Evolutionary conservation across 352 stramenopile species (phyloP), one percentile per base, ranked within the genome.

Genomic region (Detonula confervacea): DNA sequence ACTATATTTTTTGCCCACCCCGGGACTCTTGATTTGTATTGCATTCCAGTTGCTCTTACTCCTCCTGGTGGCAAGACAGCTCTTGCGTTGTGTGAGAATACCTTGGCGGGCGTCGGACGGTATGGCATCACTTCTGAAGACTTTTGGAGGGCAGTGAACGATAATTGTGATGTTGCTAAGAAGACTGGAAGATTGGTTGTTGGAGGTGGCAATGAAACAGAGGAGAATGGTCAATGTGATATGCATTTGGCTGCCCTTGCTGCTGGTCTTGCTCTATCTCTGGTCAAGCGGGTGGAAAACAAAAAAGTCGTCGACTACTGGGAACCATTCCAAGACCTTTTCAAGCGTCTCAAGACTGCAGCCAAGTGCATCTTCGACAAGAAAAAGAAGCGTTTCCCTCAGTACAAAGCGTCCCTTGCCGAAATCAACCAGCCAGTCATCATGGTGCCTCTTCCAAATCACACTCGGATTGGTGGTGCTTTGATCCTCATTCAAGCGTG

Each of bases 171-270:
- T 52, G 25, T 20, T 27, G 44, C 44, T 27, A 25, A 1, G 2
- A 52, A 52, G n/a, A 20, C n/a, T 14, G n/a, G 44, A 27, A 24
- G 9, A 27, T 20, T 52, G 39, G 8, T 52, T 20, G n/a, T 52
- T 52, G 44, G 1, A 52, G 44, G 44, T 52, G 44, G 44, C 44
- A 49, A 49, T 49, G 39, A 5, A 16, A 6, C 39, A 49, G 4
- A 5, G 16, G 39, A 16, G 4, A 16, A 27, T 37, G 51, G 51
- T 4, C 52, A 22, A 62, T 62, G 52, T 44, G 52, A 62, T 44
- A 35, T 62, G 22, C 22, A 62, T 62, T 11, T 62, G 52, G 11
- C 16, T 44, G n/a, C 52, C 4, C 52, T 62, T 20, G 52, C 52
- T 62, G 1, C 12, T 2, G 51, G 51, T 2, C 9, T 27, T 4